phyloP scores from a whole-genome alignment of 768 basidiomycete species.

The Tubosaeta sp. region DNA sequence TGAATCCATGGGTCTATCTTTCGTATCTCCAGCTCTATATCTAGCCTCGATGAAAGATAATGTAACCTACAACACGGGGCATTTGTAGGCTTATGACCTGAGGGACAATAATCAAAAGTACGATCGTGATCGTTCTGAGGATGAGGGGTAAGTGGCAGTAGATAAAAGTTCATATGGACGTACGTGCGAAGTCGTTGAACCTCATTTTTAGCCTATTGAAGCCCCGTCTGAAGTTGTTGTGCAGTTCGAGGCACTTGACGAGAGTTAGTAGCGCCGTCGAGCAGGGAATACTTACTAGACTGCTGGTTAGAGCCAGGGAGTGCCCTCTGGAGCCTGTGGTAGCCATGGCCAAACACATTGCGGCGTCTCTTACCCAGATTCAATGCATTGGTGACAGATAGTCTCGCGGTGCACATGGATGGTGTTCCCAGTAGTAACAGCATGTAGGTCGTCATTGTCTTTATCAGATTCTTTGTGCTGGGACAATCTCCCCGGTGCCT shows the following conservation, averaged over 20 bases:
- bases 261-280: slow-evolving; percentile 84
- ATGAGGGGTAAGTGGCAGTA: not conserved
- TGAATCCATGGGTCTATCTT: slow-evolving; percentile 43
- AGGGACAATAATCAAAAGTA: slow-evolving; percentile 40
- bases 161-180: not conserved
- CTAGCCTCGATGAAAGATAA: too few relatives aligned
- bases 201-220: not conserved
- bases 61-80: too few relatives aligned
- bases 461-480: slow-evolving; percentile 69
- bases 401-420: slow-evolving; percentile 81
- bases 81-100: not conserved
- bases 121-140: slow-evolving; percentile 35
- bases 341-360: slow-evolving; percentile 90
- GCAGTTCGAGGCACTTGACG: slow-evolving; percentile 84
- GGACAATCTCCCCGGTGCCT: slow-evolving; percentile 41
- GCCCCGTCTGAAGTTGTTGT: slow-evolving; percentile 59
- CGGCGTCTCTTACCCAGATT: slow-evolving; percentile 86
- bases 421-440: slow-evolving; percentile 36
- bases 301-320: slow-evolving; percentile 90
- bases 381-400: slow-evolving; percentile 83
- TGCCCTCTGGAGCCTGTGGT: slow-evolving; percentile 83
- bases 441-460: slow-evolving; percentile 64
- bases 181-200: not conserved
- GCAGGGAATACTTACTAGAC: slow-evolving; percentile 85
- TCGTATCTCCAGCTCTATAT: slow-evolving; percentile 1